phyloP scores from a whole-genome alignment of 176 grass and related monocot genomes.

The Hordeum marinum region DNA sequence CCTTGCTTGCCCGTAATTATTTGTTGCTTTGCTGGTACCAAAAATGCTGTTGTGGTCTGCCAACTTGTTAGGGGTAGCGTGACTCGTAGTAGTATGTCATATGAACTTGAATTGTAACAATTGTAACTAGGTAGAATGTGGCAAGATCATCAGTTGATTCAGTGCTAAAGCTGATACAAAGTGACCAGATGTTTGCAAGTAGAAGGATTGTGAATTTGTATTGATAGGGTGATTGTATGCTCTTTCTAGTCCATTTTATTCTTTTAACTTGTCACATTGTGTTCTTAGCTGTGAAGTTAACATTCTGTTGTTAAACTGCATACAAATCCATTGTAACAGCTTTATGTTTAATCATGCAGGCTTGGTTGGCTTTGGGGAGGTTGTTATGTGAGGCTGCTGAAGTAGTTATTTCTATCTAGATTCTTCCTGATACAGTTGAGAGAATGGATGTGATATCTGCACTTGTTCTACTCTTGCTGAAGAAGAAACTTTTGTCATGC shows the following conservation, averaged over 20 bases:
- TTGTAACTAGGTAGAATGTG: not conserved
- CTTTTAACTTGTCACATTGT: not conserved
- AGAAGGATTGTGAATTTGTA: not conserved
- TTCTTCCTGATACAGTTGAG: conserved; percentile 9
- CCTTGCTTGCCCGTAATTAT: not conserved
- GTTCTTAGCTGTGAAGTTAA: not conserved
- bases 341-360: conserved; percentile 7
- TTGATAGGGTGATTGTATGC: not conserved
- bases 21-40: not conserved
- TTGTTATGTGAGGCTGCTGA: conserved; percentile 14
- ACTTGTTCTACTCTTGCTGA: conserved; percentile 8
- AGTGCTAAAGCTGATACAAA: not conserved
- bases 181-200: not conserved
- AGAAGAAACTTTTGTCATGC: conserved; percentile 33
- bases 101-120: not conserved
- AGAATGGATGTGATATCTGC: not conserved
- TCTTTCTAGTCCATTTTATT: not conserved
- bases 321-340: not conserved
- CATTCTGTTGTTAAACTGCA: not conserved
- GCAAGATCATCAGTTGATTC: not conserved
- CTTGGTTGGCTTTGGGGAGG: not conserved
- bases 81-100: not conserved
- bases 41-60: not conserved
- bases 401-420: conserved; percentile 23
- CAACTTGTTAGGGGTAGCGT: not conserved